phyloP scores from a whole-genome alignment of 352 stramenopile genomes.

The Phytophthora pluvialis region DNA sequence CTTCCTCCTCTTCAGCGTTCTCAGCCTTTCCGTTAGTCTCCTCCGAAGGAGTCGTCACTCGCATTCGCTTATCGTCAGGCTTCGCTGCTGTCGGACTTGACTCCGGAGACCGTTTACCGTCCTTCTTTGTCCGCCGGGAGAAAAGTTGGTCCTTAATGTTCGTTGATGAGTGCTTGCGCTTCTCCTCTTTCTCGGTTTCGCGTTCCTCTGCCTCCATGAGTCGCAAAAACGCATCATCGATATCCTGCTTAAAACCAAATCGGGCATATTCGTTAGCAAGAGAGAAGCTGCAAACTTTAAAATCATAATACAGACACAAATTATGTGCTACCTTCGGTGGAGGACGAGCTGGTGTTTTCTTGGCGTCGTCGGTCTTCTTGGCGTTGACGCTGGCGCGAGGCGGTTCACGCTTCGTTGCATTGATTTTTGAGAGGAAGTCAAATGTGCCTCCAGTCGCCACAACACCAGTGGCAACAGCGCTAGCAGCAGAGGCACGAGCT shows the following conservation, averaged over 20 bases:
- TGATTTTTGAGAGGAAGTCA: slow-evolving; percentile 89
- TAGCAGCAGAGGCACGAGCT: slow-evolving; percentile 22
- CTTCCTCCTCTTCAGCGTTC: slow-evolving; percentile 44
- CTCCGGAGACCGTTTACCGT: slow-evolving; percentile 30
- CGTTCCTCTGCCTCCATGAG: slow-evolving; percentile 83
- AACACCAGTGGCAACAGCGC: slow-evolving; percentile 60
- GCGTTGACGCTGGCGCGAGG: slow-evolving; percentile 16
- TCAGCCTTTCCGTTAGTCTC: slow-evolving; percentile 24
- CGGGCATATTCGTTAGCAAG: slow-evolving; percentile 8
- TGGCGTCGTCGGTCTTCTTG: slow-evolving; percentile 28
- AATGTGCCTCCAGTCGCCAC: slow-evolving; percentile 84
- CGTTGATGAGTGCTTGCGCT: slow-evolving; percentile 57
- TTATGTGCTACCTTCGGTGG: slow-evolving; percentile 34
- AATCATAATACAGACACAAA: neutral
- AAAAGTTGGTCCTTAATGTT: slow-evolving; percentile 67
- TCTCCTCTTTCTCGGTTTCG: slow-evolving; percentile 60
- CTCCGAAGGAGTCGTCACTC: slow-evolving; percentile 13
- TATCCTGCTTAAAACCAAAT: slow-evolving; percentile 46
- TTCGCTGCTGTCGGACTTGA: slow-evolving; percentile 9
- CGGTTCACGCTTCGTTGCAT: slow-evolving; percentile 35
- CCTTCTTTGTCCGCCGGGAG: slow-evolving; percentile 50
- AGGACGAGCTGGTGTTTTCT: slow-evolving; percentile 24
- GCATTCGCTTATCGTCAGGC: slow-evolving; percentile 34
- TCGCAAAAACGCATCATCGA: slow-evolving; percentile 77
- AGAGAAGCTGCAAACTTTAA: neutral